Base-by-base conservation (phyloP, 352 stramenopile species). In the Aphanomyces invadans region DNA sequence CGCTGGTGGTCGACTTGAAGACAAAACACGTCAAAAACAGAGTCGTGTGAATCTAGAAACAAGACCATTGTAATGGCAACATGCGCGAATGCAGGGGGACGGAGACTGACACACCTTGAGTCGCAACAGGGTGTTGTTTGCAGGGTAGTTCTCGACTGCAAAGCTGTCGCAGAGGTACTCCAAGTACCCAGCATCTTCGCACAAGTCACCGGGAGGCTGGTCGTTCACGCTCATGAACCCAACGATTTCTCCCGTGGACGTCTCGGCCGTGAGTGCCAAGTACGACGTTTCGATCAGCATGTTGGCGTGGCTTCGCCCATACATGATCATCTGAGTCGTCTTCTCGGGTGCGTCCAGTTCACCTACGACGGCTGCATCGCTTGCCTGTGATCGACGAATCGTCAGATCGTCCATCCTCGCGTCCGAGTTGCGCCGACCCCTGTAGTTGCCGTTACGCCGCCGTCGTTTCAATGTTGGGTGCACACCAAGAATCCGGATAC, bases 161-260 rank as follows among this genome's bases (percentile, higher is more conserved):
- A 57, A 67, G 42, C 25, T 21, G n/a, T 67, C n/a, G n/a, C 32
- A 32, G 7, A 67, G 38, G 25, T 67, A 59, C 26, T 67, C 60
- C 32, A 90, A 65, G 56, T 90, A 90, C 44, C 86, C 78, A 48
- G 72, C 80, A 12, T 83, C 80, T 69, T 90, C 80, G 19, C 71
- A 69, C 15, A 90, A 61, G 10, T 65, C 67, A 7, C 72, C 61
- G 0, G 82, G 76, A 3, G 88, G 52, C 23, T 80, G 73, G 56
- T 88, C 76, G 39, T 89, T 80, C 26, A 90, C 86, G 12, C 77
- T 78, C 12, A 80, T 76, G 36, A 90, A 90, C 11, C 73, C 82
- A 2, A 82, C 33, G 63, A 75, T n/a, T 12, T 79, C 78, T 21
- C 89, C 80, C 0, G 71, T 72, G 1, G 76, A 68, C 5, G 73